Conservation (phyloP, 225 moss, liverwort and hornwort genomes). For the Neckera pumila region DNA sequence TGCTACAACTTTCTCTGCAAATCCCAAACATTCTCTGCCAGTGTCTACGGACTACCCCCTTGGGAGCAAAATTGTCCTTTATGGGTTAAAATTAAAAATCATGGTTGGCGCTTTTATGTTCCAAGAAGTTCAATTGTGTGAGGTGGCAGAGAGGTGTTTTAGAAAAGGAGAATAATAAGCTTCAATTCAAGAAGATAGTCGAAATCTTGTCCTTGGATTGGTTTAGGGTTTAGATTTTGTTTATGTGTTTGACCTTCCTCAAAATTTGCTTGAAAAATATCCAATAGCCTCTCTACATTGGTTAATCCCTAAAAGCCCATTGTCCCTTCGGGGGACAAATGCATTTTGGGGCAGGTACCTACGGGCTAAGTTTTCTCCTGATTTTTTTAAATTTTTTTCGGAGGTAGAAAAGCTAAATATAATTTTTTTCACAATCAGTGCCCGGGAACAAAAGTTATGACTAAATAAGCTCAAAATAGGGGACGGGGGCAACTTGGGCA, state of each 20-base stretch:
- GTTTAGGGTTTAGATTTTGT: not conserved
- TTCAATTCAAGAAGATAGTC: not conserved
- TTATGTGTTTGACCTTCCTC: not conserved
- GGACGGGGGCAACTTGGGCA: too few relatives aligned
- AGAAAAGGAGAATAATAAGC: not conserved
- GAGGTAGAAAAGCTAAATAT: too few relatives aligned
- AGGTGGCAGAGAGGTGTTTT: fast-evolving
- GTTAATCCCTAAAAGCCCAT: too few relatives aligned
- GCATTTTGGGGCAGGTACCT: too few relatives aligned
- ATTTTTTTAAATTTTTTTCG: too few relatives aligned
- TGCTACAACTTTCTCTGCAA: fast-evolving
- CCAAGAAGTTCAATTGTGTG: not conserved
- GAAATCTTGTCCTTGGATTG: not conserved
- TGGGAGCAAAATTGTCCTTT: fast-evolving
- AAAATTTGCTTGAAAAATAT: not conserved
- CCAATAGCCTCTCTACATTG: not conserved
- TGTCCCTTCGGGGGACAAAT: too few relatives aligned
- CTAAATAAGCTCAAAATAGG: too few relatives aligned
- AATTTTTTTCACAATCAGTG: too few relatives aligned
- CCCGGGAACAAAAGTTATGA: too few relatives aligned
- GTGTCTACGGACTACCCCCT: not conserved
- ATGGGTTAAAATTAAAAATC: not conserved
- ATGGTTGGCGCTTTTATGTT: fast-evolving
- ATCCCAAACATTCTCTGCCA: not conserved
- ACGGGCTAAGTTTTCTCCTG: too few relatives aligned